Percentiles rank a stretch among this genome's conserved stretches.
Conservation (phyloP, 2,329 filamentous ascomycete genomes). For the Pyrenochaeta sp. region DNA sequence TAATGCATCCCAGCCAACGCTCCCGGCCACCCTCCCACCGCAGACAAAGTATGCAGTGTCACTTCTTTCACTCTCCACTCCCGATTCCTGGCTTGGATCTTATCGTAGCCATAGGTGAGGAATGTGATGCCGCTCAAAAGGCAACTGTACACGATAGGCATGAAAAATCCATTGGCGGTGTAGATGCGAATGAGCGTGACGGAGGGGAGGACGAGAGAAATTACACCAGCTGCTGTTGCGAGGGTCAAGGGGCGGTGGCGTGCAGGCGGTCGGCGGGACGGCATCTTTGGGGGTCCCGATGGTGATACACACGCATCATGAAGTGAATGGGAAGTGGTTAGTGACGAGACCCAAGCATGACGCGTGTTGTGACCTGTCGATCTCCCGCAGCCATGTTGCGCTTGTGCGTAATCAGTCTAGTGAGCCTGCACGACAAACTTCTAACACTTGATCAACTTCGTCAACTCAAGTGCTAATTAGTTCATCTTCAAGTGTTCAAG, state of each 20-base stretch:
- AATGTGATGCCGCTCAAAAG: constrained; percentile 36
- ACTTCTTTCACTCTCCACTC: constrained; percentile 44
- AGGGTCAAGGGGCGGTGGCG: constrained; percentile 37
- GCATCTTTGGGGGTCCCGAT: constrained; percentile 3
- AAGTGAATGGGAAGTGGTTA: too few relatives aligned
- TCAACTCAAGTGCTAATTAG: not conserved
- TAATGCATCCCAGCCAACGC: constrained; percentile 45
- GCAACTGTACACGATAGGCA: constrained; percentile 27
- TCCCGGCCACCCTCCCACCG: constrained; percentile 46
- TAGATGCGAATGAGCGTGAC: constrained; percentile 56
- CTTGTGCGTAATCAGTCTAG: constrained; percentile 9
- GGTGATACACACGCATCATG: not conserved
- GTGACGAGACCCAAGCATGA: not conserved
- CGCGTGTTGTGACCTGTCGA: constrained; percentile 8
- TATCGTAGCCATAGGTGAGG: constrained; percentile 46
- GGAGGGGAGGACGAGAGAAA: constrained; percentile 63
- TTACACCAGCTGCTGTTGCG: constrained; percentile 32
- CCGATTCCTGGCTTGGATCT: constrained; percentile 42
- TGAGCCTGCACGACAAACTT: not conserved
- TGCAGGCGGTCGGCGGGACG: constrained; percentile 13
- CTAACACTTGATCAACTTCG: not conserved
- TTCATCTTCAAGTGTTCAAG: too few relatives aligned
- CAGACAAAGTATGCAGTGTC: constrained; percentile 38
- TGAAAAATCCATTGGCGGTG: constrained; percentile 17
- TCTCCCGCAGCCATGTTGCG: constrained; percentile 12